Base-by-base conservation (phyloP, 2,329 filamentous ascomycete species). In the Colletotrichum costaricense region DNA sequence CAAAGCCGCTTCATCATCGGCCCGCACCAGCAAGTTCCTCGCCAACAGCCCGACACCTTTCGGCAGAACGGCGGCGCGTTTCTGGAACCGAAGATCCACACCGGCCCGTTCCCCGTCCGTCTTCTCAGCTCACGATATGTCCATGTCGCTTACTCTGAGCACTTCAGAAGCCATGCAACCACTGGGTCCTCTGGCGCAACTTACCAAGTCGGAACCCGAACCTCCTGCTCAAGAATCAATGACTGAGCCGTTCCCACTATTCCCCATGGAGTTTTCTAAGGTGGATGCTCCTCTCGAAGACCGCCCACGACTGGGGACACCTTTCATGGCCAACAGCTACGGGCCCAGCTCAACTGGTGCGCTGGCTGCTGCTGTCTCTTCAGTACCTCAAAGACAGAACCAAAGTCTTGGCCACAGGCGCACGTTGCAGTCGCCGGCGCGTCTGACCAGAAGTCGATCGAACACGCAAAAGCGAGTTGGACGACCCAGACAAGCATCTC, bases 101-200 rank as follows among this genome's bases (percentile, higher is more conserved):
- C 85, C 88, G 3, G 84, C 82, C 26, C 84, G 83, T 35, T 84
- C 85, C 2, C 73, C 84, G 4, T 86, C 86, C 2, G 81, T 88
- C 12, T 93, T 93, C 78, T 89, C 86, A 2, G 88, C 87, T 12
- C 86, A 88, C 54, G 91, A 92, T 74, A 91, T 93, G 86, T 86
- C 88, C 55, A 82, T 92, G 77, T 93, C 91, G 12, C 84, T 93
- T 65, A 86, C 87, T 1, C 82, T 92, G 35, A 91, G 89, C 81
- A 93, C 91, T 1, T 87, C 91, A 2, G 89, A 92, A 55, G 87
- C 87, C 2, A 93, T 93, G 91, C 88, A 92, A 76, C 88, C 87
- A 0, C 83, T 89, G 66, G 91, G 90, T 3, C 89, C 90, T 11
- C 78, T 93, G 67, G 90, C 91, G 2, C 88, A 89, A 76, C 84